Evolutionary conservation across 495 filamentous ascomycete species (phyloP), one percentile per base, ranked within the genome.

Genomic region (Oleoguttula mirabilis): DNA sequence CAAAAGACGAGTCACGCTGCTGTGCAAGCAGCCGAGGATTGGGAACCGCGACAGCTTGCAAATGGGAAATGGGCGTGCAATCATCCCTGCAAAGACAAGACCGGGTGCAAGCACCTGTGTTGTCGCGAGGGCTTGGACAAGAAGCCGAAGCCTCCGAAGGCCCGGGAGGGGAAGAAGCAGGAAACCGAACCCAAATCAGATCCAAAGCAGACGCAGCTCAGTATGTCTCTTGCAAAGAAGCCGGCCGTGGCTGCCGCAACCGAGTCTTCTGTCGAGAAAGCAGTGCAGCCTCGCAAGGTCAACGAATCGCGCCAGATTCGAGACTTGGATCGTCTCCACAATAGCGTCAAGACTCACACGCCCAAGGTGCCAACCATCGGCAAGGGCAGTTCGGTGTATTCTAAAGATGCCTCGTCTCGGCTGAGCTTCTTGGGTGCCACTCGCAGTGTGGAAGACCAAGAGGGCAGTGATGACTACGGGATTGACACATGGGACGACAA

Each of bases 31-130:
- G 17, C 17, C 14, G 32, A 54, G 6, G 47, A 62, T 12, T 54
- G 59, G 15, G 68, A 69, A 27, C 70, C 76, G 1, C 50, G 65
- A 10, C 72, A 68, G 47, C 72, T 92, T 42, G 63, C 72, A 0
- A 95, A 88, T 60, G 90, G 88, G 0, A 90, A 76, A 52, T 95
- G 82, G 79, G 70, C 71, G 32, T 96, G 88, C 62, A 86, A 87
- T 43, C 88, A 98, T 52, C 66, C 60, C 25, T 98, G 85, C 56
- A 84, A 78, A 25, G 72, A 83, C 45, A 81, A 79, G 47, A 77
- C 71, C n/a, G 75, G 65, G 60, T 85, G 80, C 61, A 83, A 79
- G 52, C 90, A 98, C 52, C 60, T 76, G 25, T 98, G 90, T 53
- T 98, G 90, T 57, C 76, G 73, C n/a, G 83, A 93, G 34, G 88